phyloP scores from a whole-genome alignment of 2,329 filamentous ascomycete species.

The Furcasterigmium furcatum region DNA sequence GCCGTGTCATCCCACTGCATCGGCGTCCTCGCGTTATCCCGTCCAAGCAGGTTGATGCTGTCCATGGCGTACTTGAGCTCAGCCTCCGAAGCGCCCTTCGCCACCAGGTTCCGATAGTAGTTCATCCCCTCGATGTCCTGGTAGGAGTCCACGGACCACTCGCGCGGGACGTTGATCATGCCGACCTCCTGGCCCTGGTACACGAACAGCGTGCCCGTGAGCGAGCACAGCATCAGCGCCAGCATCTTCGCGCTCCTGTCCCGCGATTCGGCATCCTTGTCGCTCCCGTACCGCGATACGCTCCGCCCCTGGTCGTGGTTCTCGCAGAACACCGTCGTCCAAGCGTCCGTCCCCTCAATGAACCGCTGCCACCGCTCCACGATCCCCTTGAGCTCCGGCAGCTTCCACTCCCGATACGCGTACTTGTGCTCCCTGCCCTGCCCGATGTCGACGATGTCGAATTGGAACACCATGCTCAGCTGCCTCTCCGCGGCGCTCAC shows the following conservation, averaged over 20 bases:
- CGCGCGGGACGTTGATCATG: constrained; percentile 46
- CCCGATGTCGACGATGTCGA: constrained; percentile 61
- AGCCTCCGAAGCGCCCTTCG: constrained; percentile 5
- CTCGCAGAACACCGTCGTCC: constrained; percentile 58
- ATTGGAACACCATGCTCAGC: constrained; percentile 69
- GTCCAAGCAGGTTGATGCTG: constrained; percentile 55
- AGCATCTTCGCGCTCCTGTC: constrained; percentile 49
- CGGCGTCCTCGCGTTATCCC: constrained; percentile 65
- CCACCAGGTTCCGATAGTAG: constrained; percentile 32
- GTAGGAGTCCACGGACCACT: constrained; percentile 45
- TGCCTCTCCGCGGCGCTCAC: constrained; percentile 56
- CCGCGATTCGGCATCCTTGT: constrained; percentile 35
- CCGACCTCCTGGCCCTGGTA: constrained; percentile 59
- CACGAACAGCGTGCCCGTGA: constrained; percentile 51
- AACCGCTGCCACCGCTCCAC: constrained; percentile 48
- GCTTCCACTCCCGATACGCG: constrained; percentile 39
- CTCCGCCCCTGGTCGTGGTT: constrained; percentile 59
- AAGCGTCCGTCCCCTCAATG: constrained; percentile 48
- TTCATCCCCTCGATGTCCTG: constrained; percentile 47
- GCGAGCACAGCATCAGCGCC: constrained; percentile 38
- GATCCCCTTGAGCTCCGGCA: constrained; percentile 45
- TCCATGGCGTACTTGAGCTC: constrained; percentile 42
- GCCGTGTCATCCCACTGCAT: constrained; percentile 60
- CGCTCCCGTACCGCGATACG: constrained; percentile 49
- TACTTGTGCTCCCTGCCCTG: constrained; percentile 48